These are phyloP conservation scores for Arachnomyces sp. DNA, from an alignment of 2,329 filamentous ascomycete species.

Conservation along the genomic window DNA sequence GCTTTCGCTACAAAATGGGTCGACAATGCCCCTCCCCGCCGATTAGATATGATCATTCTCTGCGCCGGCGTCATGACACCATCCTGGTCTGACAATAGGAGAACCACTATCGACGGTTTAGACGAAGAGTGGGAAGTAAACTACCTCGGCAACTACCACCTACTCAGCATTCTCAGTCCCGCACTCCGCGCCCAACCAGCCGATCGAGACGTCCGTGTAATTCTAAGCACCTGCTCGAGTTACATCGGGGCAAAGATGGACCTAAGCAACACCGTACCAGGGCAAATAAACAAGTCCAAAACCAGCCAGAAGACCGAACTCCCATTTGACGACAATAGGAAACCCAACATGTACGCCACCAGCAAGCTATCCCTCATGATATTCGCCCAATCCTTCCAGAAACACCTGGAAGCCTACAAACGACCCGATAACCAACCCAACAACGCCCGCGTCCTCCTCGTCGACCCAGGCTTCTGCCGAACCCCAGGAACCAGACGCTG, in stretches of 20 bases:
- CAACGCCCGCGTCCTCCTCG: slow-evolving; percentile 75
- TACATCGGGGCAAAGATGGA: slow-evolving; percentile 72
- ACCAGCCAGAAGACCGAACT: slow-evolving; percentile 12
- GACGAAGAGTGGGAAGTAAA: slow-evolving; percentile 93
- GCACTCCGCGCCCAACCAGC: slow-evolving; percentile 85
- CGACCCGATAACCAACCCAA: slow-evolving; percentile 75
- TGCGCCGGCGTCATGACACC: slow-evolving; percentile 75
- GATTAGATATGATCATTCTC: slow-evolving; percentile 84
- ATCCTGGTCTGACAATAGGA: slow-evolving; percentile 46
- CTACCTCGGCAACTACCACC: slow-evolving; percentile 90
- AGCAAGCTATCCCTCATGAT: slow-evolving; percentile 73
- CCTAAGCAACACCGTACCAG: slow-evolving; percentile 1
- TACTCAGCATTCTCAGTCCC: slow-evolving; percentile 83
- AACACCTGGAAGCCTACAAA: slow-evolving; percentile 77
- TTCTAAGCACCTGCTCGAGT: slow-evolving; percentile 78
- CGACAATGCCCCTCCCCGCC: slow-evolving; percentile 81
- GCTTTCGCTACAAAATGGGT: slow-evolving; percentile 97
- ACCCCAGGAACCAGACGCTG: slow-evolving; percentile 84
- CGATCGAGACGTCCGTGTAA: slow-evolving; percentile 83
- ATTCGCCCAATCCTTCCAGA: slow-evolving; percentile 86
- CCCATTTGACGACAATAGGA: slow-evolving; percentile 3
- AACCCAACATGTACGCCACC: slow-evolving; percentile 49
- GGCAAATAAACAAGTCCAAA: slow-evolving; percentile 10
- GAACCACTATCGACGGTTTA: slow-evolving; percentile 66
- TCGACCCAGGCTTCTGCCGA: slow-evolving; percentile 76